Evolutionary conservation across 2,329 filamentous ascomycete genomes (phyloP), one percentile per base, ranked within the genome.

Genomic region (Chrysosporium keratinophilum): DNA sequence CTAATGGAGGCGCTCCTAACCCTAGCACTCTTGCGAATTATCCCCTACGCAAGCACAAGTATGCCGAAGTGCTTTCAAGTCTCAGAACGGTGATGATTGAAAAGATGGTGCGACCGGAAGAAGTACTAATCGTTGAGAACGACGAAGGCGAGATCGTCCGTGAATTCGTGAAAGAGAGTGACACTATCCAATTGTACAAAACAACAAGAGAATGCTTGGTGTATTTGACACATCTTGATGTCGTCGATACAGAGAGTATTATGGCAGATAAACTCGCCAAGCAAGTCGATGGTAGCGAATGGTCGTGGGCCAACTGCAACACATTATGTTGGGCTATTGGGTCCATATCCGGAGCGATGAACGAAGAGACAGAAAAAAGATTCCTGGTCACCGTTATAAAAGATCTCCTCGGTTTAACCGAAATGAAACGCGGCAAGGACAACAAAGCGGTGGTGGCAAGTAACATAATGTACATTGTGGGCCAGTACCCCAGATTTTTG

Each of bases 401-500:
- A 74, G 93, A 98, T 65, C 81, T 98, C 6, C 82, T 98, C 28
- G 94, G 93, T 1, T 77, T 98, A 54, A 98, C 93, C 0, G 93
- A 98, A 71, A 96, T 96, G 90, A 98, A 98, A 76, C 87, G 94
- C 52, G 93, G 93, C 58, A 98, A 98, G 66, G 93, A 98, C 75
- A 98, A 98, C 79, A 98, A 98, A 70, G 93, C 93, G 11, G 93
- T 98, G 9, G 93, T 98, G 40, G 93, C 93, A 59, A 95, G 88
- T 74, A 98, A 98, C 74, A 98, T 98, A 66, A 98, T 98, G 93
- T 98, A 98, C 70, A 98, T 98, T 73, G 93, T 98, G 57, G 93
- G 93, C 56, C 93, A 98, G 68, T 98, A 98, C 67, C 93, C 93
- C 37, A 87, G 93, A 17, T 98, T 98, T 75, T 76, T 98, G 64